Conservation (phyloP, 306 rosid species). For the Quercus robur region DNA sequence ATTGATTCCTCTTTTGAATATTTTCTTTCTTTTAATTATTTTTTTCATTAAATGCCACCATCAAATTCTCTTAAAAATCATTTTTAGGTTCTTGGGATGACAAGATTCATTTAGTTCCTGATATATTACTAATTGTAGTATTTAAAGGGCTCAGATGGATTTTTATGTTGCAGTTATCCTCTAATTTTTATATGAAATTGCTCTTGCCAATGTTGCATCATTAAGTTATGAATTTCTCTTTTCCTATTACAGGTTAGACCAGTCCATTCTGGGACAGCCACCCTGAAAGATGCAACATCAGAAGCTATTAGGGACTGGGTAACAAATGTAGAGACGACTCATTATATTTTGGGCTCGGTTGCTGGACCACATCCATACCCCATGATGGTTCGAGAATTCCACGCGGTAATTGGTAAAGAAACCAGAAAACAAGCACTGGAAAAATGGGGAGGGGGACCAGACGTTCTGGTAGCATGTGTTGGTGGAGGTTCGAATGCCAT, state of each 20-base stretch:
- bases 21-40: too few species aligned
- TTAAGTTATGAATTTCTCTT: neutral
- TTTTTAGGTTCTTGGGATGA: neutral
- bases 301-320: slow-evolving; percentile 99
- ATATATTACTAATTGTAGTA: neutral
- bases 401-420: slow-evolving; percentile 87
- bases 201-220: neutral
- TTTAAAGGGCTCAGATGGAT: neutral
- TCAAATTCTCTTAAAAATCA: neutral
- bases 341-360: slow-evolving; percentile 94
- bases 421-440: slow-evolving; percentile 91
- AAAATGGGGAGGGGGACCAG: slow-evolving; percentile 98
- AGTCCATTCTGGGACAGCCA: slow-evolving; percentile 94
- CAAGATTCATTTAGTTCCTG: neutral
- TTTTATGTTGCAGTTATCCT: neutral
- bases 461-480: slow-evolving; percentile 82
- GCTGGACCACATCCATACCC: slow-evolving; percentile 99
- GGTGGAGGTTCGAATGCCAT: slow-evolving; percentile 99
- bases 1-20: too few species aligned
- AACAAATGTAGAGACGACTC: slow-evolving; percentile 97
- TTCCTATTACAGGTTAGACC: slow-evolving; percentile 63
- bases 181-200: neutral
- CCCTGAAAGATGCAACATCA: slow-evolving; percentile 95
- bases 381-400: slow-evolving; percentile 97
- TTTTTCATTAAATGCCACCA: neutral